Base-by-base conservation (phyloP, 208 protist species). In the Trypanosoma avium region DNA sequence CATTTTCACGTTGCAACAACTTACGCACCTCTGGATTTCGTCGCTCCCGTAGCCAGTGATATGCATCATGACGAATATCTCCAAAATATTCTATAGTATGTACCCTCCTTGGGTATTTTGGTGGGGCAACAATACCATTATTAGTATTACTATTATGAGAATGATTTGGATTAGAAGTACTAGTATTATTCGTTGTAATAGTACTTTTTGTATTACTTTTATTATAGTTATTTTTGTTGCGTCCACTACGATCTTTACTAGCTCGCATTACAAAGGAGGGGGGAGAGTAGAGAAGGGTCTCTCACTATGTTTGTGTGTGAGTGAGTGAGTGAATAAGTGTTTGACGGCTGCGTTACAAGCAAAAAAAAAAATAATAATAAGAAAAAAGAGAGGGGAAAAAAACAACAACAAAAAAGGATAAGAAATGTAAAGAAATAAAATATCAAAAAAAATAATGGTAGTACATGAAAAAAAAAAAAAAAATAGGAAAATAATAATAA, bases 11-110 rank as follows among this genome's bases (percentile, higher is more conserved):
- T 38, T 75, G 46, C 13, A 91, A 45, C 17, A 83, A 54, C 12
- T 48, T 36, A 48, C 83, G 70, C 22, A 82, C 78, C n/a, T 70
- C 32, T 10, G 73, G 35, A 48, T 75, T 56, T 30, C 69, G 61
- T 15, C 75, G 62, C 30, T 90, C 73, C 6, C 70, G 53, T 21
- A 93, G 53, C 73, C 79, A 90, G 47, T 80, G 45, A 49, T 86
- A 93, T 22, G 71, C 50, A 67, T 90, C 82, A n/a, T 36, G 2
- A 22, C 74, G 69, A 9, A 53, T 35, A 48, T 82, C 74, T 21
- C 72, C 84, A 61, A 86, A 81, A 30, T 77, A 61, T 19, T 27
- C 45, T 26, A 80, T 56, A 4, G 0, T 63, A 50, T 64, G 43
- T 46, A 48, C 19, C 35, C 42, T 19, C 17, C 54, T 61, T 0